These are phyloP conservation scores for Solanum etuberosum DNA, from an alignment of 257 asterid genomes.

Conservation along the genomic window DNA sequence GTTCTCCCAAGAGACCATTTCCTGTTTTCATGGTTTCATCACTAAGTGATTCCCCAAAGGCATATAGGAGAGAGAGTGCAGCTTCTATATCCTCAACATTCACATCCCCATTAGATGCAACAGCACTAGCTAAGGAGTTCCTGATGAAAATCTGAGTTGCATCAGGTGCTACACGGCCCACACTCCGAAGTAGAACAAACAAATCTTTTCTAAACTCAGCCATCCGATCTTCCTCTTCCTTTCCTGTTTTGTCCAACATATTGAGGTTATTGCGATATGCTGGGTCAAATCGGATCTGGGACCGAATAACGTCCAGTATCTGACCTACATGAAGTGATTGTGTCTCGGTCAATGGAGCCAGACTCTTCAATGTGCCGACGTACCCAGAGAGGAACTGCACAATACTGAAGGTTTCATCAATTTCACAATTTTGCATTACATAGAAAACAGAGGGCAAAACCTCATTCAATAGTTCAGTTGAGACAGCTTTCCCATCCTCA, in stretches of 20 bases:
- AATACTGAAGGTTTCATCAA: constrained; percentile 55
- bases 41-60: constrained; percentile 72
- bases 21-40: constrained; percentile 64
- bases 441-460: constrained; percentile 84
- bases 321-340: constrained; percentile 68
- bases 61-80: constrained; percentile 78
- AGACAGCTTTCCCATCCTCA: constrained; percentile 48
- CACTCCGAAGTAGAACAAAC: constrained; percentile 58
- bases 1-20: constrained; percentile 57
- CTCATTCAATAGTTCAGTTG: constrained; percentile 66
- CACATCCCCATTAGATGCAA: constrained; percentile 49
- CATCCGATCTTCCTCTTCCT: constrained; percentile 91
- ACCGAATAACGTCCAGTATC: constrained; percentile 69
- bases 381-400: constrained; percentile 85
- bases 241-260: constrained; percentile 69
- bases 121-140: constrained; percentile 55
- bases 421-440: constrained; percentile 58
- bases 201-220: constrained; percentile 80
- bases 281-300: constrained; percentile 60
- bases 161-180: constrained; percentile 88
- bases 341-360: constrained; percentile 46
- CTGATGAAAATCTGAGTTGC: constrained; percentile 67
- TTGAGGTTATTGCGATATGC: constrained; percentile 56
- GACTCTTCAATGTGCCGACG: constrained; percentile 76
- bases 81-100: constrained; percentile 93